Evolutionary conservation across 805 yeast species (phyloP), one percentile per base, ranked within the genome.

Genomic region (Ogataea nonfermentans): DNA sequence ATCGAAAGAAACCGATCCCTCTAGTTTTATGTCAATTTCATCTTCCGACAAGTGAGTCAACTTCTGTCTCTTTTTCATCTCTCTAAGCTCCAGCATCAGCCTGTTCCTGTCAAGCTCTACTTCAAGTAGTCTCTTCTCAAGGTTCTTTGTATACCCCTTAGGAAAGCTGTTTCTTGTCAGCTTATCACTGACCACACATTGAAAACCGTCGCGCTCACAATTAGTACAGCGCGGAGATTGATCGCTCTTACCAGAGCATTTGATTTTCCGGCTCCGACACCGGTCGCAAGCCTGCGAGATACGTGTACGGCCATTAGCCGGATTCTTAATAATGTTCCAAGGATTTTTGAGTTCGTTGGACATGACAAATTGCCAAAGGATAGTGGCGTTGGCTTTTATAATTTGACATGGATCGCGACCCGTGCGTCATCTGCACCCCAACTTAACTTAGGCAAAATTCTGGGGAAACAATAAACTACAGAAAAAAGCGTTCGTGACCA

Each of bases 281-380:
- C 93, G 66, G 58, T 84, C 93, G 62, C 95, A 84, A 2, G 93
- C 93, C 59, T 84, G 93, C 1, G 84, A 74, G 2, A 81, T 80
- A 45, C 91, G 58, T 4, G 70, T 56, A 34, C 64, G 51, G 37
- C 70, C 70, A 41, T 59, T 62, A 9, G 45, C 36, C 3, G 66
- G 67, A 32, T 60, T 62, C 43, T 61, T 65, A 23, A 65, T 65
- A 17, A 64, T 51, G 34, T 60, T 60, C 65, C 65, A 60, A 12
- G 56, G 44, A 4, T 44, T 33, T 27, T 43, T 35, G 9, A 23
- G 22, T 22, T 39, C 42, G 20, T 15, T 23, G 17, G 42, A 39
- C 42, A 39, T 39, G 30, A 9, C 24, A 19, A 7, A 24, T 22
- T 24, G 28, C 35, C 19, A 11, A 20, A 24, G 20, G 24, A 37